Evolutionary conservation across 441 rosid species (phyloP), one percentile per base, ranked within the genome.

Genomic region (Populus hybrid): DNA sequence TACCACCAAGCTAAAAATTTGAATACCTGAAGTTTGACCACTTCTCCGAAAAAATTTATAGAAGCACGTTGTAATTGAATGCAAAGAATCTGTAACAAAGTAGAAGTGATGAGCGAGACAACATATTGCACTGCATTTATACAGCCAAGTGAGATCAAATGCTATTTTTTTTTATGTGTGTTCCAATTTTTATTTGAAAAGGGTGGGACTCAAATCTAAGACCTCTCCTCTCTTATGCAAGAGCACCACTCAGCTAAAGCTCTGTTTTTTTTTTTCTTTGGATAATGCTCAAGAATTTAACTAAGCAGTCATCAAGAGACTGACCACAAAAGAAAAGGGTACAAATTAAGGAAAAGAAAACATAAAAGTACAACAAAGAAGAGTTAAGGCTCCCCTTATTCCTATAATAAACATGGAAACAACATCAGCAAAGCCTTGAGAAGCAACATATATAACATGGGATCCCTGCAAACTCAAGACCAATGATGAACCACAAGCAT

Each of bases 51-150:
- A 83, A 67, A 87, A 84, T 86, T 84, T 28, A 89, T 64, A 1
- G 93, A 85, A 84, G 85, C 97, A 28, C 97, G 93, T 78, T 91
- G 95, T 79, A 92, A 79, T 75, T 95, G 96, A 89, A 95, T 78
- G 87, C 97, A 93, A 32, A 95, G 86, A 83, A 93, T 90, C 99
- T 95, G 97, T 76, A 84, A 70, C 72, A 77, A 46, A 42, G 72
- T 59, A 18, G 12, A 54, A 78, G 32, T n/a, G 10, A 81, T 76
- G 30, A 78, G 73, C 32, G 65, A 30, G 10, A 24, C 75, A 9
- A 70, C 20, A 76, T 69, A 73, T 46, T 30, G 18, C 40, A 67
- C 38, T 64, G 70, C 65, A 42, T 42, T 67, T 38, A 10, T 38
- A 38, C 42, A 46, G 6, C 2, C 18, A 46, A 14, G 57, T 14